Evolutionary conservation across 106 monocot species (phyloP), one percentile per base, ranked within the genome.

Genomic region (Platanthera zijinensis): DNA sequence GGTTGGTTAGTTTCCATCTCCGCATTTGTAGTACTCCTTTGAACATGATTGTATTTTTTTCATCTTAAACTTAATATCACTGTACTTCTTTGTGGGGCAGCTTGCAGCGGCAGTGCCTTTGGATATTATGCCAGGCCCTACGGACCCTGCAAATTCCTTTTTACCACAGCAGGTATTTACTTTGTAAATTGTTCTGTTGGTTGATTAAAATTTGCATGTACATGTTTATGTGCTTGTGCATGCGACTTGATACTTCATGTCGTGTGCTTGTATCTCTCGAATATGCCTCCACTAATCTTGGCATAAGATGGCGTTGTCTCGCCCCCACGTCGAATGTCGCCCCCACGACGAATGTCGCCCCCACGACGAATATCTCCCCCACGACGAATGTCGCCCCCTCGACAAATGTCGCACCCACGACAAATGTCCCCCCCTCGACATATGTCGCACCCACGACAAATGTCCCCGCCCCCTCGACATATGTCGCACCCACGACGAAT

Each of bases 71-170:
- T 69, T 45, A 17, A 32, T 5, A n/a, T 52, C 46, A 62, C 32
- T 48, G 22, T 62, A 48, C 18, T 61, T 75, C 21, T 71, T 78
- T 21, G 13, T 66, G 80, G 12, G 80, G 67, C 92, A 99, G 99
- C 86, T 99, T 79, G 94, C 88, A 82, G 88, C 86, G 48, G 84
- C 99, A 72, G 13, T 99, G 83, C 94, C 94, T 76, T 87, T 99
- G 48, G 94, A 99, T 85, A 94, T 99, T 75, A 99, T 99, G 94
- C 94, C 99, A 22, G 99, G 99, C 53, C 70, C 80, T 22, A 79
- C 50, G 22, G 99, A 99, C 53, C 99, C 99, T 18, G 99, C 99
- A 83, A 99, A 99, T 78, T 99, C 87, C 77, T 86, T 88, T 57
- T 84, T 99, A 71, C 99, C 99, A 48, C 99, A 99, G 75, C 99